phyloP scores from a whole-genome alignment of 78 protist genomes.

The Tieghemostelium lacteum region DNA sequence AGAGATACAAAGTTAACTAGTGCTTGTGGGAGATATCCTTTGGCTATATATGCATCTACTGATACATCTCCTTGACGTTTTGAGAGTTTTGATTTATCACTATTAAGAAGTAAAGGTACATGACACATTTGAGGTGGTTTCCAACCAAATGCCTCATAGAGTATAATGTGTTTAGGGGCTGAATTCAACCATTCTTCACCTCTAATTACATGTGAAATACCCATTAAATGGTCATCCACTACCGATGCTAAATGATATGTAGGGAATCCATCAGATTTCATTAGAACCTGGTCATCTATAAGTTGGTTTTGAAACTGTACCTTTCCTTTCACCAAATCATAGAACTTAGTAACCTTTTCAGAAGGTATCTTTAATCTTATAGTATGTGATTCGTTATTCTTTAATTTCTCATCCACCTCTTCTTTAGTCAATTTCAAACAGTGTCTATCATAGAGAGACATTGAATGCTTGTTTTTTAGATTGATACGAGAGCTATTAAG shows the following conservation, averaged over 20 bases:
- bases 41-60: slow-evolving; percentile 71
- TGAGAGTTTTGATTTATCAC: slow-evolving; percentile 86
- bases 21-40: slow-evolving; percentile 82
- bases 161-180: slow-evolving; percentile 87
- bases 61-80: slow-evolving; percentile 88
- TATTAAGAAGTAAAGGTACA: slow-evolving; percentile 87
- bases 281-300: slow-evolving; percentile 87
- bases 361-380: slow-evolving; percentile 62
- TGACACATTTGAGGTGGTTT: slow-evolving; percentile 86
- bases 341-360: slow-evolving; percentile 32
- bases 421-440: slow-evolving; percentile 58
- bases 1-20: slow-evolving; percentile 86
- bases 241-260: slow-evolving; percentile 94
- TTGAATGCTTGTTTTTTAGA: slow-evolving; percentile 5
- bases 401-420: slow-evolving; percentile 18
- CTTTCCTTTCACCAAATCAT: slow-evolving; percentile 75
- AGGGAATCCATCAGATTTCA: slow-evolving; percentile 91
- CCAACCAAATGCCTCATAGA: slow-evolving; percentile 87
- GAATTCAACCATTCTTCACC: slow-evolving; percentile 93
- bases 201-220: slow-evolving; percentile 89
- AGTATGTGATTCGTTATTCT: slow-evolving; percentile 3
- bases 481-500: slow-evolving; percentile 22
- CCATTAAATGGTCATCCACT: slow-evolving; percentile 91
- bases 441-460: slow-evolving; percentile 57
- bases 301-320: slow-evolving; percentile 49